Percentiles rank a stretch among this genome's conserved stretches.
These are phyloP conservation scores for Strobilomyces dryophilus DNA, from an alignment of 768 basidiomycete genomes.

Conservation along the genomic window DNA sequence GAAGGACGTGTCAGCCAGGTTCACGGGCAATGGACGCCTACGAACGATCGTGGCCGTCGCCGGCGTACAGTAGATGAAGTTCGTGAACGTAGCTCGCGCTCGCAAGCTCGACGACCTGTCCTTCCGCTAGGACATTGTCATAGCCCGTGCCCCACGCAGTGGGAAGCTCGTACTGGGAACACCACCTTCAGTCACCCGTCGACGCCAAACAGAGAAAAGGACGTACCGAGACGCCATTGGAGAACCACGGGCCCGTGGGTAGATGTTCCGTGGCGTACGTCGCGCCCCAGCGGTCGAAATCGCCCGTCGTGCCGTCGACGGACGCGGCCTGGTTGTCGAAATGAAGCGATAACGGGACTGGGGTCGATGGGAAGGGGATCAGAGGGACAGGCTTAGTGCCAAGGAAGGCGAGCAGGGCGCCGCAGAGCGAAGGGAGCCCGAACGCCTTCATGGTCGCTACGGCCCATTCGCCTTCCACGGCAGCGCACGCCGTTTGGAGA, in stretches of 20 bases:
- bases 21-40: background rate
- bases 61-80: slow-evolving; percentile 46
- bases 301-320: slow-evolving; percentile 31
- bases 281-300: slow-evolving; percentile 38
- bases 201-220: background rate
- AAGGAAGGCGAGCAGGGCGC: slow-evolving; percentile 19
- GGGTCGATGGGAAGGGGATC: slow-evolving; percentile 29
- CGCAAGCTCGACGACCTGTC: slow-evolving; percentile 37
- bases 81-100: slow-evolving; percentile 39
- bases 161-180: slow-evolving; percentile 41
- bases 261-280: slow-evolving; percentile 41
- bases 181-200: background rate
- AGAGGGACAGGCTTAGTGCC: slow-evolving; percentile 12
- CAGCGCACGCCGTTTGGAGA: slow-evolving; percentile 11
- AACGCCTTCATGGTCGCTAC: slow-evolving; percentile 17
- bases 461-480: slow-evolving; percentile 2
- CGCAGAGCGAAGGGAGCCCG: slow-evolving; percentile 21
- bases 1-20: background rate
- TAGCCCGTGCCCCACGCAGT: slow-evolving; percentile 34
- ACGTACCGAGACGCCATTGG: slow-evolving; percentile 39
- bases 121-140: slow-evolving; percentile 45
- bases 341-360: slow-evolving; percentile 28
- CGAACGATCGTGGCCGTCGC: slow-evolving; percentile 35
- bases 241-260: slow-evolving; percentile 35
- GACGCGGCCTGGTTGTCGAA: slow-evolving; percentile 45